These are phyloP conservation scores for Lichina pygmaea DNA, from an alignment of 495 filamentous ascomycete species.

Conservation along the genomic window DNA sequence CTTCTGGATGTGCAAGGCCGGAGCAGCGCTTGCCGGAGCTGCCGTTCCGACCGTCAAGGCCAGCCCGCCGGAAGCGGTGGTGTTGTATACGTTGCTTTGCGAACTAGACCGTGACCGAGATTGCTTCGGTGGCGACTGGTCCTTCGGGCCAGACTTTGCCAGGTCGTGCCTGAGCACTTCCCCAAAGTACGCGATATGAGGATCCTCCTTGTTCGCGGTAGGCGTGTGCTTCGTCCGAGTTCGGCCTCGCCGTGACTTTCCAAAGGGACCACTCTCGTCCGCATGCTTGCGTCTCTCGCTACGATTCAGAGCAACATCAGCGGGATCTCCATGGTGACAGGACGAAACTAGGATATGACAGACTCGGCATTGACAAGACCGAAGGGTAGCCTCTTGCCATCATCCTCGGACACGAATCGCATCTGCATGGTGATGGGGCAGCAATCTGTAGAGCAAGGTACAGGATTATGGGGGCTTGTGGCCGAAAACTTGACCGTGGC, in stretches of 20 bases:
- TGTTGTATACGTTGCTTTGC: conserved; percentile 6
- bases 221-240: conserved; percentile 31
- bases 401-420: too few species aligned
- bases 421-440: too few species aligned
- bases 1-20: conserved; percentile 17
- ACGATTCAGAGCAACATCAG: background rate
- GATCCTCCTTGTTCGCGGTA: conserved; percentile 29
- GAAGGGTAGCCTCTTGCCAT: too few species aligned
- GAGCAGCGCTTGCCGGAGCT: background rate
- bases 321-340: background rate
- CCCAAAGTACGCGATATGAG: conserved; percentile 24
- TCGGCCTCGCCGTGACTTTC: conserved; percentile 20
- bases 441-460: too few species aligned
- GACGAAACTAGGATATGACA: too few species aligned
- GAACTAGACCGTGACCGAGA: conserved; percentile 10
- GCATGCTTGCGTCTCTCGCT: background rate
- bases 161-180: conserved; percentile 13
- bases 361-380: too few species aligned
- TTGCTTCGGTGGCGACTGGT: conserved; percentile 18
- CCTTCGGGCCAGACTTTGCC: conserved; percentile 8
- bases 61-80: conserved; percentile 1
- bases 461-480: too few species aligned
- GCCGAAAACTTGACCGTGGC: too few species aligned
- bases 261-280: conserved; percentile 38
- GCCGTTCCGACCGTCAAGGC: background rate